These are phyloP conservation scores for Nannochloris sp. DNA, from an alignment of 139 green algal species.

Conservation along the genomic window DNA sequence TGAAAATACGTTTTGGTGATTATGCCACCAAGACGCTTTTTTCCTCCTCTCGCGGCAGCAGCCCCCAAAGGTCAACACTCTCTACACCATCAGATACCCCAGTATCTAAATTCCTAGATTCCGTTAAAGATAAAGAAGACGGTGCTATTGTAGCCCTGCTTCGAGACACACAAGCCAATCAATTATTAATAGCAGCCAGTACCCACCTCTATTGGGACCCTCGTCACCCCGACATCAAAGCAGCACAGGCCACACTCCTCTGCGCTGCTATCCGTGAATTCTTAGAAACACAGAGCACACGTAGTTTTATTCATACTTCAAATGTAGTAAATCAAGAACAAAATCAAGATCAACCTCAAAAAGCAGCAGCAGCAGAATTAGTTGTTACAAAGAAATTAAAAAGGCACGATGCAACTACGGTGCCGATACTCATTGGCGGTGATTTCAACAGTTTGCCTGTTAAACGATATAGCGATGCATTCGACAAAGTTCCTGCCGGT, in stretches of 20 bases:
- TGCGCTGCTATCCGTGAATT: conserved; percentile 1
- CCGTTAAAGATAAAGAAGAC: conserved; percentile 7
- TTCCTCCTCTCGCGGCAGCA: neutral
- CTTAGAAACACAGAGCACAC: neutral
- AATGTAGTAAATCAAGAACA: neutral
- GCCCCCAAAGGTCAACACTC: no score
- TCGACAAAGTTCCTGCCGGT: conserved; percentile 12
- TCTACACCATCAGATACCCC: no score
- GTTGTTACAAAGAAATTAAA: no score
- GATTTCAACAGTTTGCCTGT: conserved; percentile 34
- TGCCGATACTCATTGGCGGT: conserved; percentile 9
- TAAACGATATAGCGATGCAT: conserved; percentile 19
- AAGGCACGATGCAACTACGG: neutral
- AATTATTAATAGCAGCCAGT: conserved; percentile 22
- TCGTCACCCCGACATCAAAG: conserved; percentile 40
- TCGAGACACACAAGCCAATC: conserved; percentile 8
- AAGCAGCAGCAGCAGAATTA: no score
- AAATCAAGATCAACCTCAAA: neutral
- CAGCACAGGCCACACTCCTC: conserved; percentile 17
- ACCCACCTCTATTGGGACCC: conserved; percentile 58
- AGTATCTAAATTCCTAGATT: neutral
- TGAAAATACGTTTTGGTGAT: neutral
- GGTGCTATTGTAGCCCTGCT: conserved; percentile 32
- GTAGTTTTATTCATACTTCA: neutral
- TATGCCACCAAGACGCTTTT: conserved; percentile 3